Conservation (phyloP, 495 filamentous ascomycete genomes). For the Chlorociboria aeruginascens region DNA sequence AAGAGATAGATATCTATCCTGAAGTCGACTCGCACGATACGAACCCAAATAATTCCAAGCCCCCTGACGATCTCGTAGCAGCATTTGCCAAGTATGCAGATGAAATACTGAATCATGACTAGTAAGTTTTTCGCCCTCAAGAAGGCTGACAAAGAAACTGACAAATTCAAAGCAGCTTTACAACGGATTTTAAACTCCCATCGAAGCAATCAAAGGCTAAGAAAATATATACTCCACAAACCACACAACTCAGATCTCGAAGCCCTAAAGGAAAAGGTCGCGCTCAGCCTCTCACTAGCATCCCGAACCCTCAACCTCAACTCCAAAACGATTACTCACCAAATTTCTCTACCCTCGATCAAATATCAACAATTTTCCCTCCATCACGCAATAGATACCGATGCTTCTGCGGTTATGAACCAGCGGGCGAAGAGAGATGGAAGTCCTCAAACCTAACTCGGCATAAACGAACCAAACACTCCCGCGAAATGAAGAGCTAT, state of each 20-base stretch:
- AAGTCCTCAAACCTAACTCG: conserved; percentile 17
- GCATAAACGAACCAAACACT: conserved; percentile 17
- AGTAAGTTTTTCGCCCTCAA: background rate
- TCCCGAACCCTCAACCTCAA: background rate
- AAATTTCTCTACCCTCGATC: background rate
- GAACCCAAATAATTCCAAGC: background rate
- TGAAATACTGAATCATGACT: background rate
- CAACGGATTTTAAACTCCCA: no score
- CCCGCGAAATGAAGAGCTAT: conserved; percentile 4
- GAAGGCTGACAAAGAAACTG: background rate
- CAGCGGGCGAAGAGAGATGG: conserved; percentile 15
- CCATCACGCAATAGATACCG: background rate
- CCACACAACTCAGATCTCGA: background rate
- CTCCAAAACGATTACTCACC: background rate
- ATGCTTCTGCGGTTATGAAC: conserved; percentile 13
- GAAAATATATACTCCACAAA: background rate
- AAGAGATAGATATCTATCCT: background rate
- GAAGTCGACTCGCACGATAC: background rate
- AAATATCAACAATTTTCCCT: background rate
- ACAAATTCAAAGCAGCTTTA: background rate
- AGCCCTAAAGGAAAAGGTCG: background rate
- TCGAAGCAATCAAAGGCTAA: no score
- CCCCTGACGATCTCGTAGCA: background rate
- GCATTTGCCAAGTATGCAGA: conserved; percentile 1
- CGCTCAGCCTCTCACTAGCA: background rate